Evolutionary conservation across 257 asterid genomes (phyloP), one percentile per base, ranked within the genome.

Genomic region (Nicotiana sylvestris): DNA sequence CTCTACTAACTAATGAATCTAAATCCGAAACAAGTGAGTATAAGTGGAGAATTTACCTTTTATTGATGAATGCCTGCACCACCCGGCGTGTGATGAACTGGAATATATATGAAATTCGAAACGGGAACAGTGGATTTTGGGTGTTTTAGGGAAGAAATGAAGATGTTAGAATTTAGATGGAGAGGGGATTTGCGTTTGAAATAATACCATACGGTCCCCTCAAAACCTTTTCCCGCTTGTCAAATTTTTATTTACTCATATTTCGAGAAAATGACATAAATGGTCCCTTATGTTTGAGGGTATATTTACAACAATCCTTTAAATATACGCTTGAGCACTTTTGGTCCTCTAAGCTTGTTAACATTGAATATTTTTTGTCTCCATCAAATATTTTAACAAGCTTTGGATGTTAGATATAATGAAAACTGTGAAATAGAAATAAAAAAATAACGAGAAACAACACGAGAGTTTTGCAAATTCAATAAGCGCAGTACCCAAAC

Each of bases 111-210:
- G 58, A 60, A 60, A 18, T 37, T 35, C 27, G 8, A 78, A 78
- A 29, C 46, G 16, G 16, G 16, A 78, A 78, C 13, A 78, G 25
- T 12, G 17, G 80, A 13, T 49, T 74, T 72, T 15, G 80, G 80
- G 27, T 57, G 8, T 57, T 16, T 56, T 32, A 67, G 53, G 46
- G 76, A 2, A 39, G 6, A 39, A 35, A 39, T 10, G 72, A 16
- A 37, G 3, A 78, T 29, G 66, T 70, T 70, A 6, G 32, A n/a
- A 18, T 37, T 53, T 61, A 29, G 69, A 77, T 3, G 3, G 53
- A 77, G 39, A 9, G 69, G 13, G 77, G 76, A 39, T 66, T 81
- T 81, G 83, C 33, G 37, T 66, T 81, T 81, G 83, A 81, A 66
- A 62, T 43, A 80, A 43, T 8, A 30, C 46, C 15, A 25, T 27